Conservation (phyloP, 805 yeast genomes). For the Metschnikowia borealis region DNA sequence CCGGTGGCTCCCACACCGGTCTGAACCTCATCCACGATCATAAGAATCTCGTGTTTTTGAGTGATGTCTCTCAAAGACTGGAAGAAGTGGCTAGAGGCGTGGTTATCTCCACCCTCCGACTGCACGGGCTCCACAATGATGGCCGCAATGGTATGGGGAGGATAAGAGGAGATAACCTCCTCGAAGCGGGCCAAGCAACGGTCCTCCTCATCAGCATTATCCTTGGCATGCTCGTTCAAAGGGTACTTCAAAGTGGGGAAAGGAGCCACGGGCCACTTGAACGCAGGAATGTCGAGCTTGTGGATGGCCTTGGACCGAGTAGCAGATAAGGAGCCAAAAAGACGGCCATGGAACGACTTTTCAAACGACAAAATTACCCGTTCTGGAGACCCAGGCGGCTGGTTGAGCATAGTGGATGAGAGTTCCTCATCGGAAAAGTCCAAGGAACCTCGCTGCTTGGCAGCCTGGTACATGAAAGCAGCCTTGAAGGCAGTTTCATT, state of each 20-base stretch:
- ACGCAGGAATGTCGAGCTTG: constrained; percentile 57
- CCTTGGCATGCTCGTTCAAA: constrained; percentile 30
- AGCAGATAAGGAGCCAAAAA: constrained; percentile 53
- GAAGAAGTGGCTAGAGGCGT: constrained; percentile 57
- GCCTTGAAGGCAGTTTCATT: constrained; percentile 71
- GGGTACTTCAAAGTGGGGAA: constrained; percentile 43
- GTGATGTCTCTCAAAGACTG: constrained; percentile 62
- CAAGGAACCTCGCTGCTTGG: constrained; percentile 46
- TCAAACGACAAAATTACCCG: constrained; percentile 51
- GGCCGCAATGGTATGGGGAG: constrained; percentile 48
- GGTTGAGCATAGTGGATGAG: constrained; percentile 46
- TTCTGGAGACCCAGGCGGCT: constrained; percentile 51
- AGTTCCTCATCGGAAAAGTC: constrained; percentile 47
- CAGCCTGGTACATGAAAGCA: constrained; percentile 61
- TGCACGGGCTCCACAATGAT: constrained; percentile 59
- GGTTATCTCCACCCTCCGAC: constrained; percentile 76
- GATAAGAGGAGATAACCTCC: constrained; percentile 25
- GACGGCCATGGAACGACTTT: constrained; percentile 54
- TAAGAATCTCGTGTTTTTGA: constrained; percentile 49
- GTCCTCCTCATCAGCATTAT: constrained; percentile 46
- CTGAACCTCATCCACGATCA: constrained; percentile 71
- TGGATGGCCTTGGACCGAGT: constrained; percentile 56
- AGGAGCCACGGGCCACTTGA: constrained; percentile 54
- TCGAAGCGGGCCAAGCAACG: constrained; percentile 46
- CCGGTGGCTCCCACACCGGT: constrained; percentile 75